phyloP scores from a whole-genome alignment of 2,329 filamentous ascomycete species.

The Aureobasidium sp. region DNA sequence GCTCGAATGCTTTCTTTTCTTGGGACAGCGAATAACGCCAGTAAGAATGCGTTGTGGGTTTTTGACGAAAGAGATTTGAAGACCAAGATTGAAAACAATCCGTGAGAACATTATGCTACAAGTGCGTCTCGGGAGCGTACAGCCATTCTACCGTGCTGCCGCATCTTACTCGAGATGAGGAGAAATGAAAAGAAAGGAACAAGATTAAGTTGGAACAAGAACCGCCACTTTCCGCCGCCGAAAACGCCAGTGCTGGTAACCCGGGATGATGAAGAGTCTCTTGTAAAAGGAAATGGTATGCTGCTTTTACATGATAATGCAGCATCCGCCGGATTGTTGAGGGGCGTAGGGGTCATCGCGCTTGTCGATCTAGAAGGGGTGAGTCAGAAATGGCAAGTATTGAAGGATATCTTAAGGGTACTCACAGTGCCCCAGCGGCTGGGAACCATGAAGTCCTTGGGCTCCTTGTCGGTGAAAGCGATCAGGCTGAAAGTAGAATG shows the following conservation, averaged over 20 bases:
- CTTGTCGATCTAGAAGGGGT: constrained; percentile 62
- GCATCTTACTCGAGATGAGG: background rate
- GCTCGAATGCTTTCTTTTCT: background rate
- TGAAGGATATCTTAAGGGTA: background rate
- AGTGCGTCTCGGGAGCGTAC: background rate
- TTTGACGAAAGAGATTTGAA: background rate
- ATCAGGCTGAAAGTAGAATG: constrained; percentile 62
- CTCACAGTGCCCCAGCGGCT: constrained; percentile 83
- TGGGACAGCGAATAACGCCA: background rate
- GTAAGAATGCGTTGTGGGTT: background rate
- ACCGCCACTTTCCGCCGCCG: constrained; percentile 10
- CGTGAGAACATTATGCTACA: constrained; percentile 15
- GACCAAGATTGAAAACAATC: constrained; percentile 4
- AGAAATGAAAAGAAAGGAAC: background rate
- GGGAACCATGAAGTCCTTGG: constrained; percentile 97
- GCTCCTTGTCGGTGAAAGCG: constrained; percentile 89
- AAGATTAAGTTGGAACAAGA: constrained; percentile 13
- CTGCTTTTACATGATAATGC: constrained; percentile 73
- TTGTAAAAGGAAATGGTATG: background rate
- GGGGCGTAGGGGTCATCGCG: constrained; percentile 97
- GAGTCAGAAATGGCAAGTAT: constrained; percentile 14
- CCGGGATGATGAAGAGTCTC: constrained; percentile 10
- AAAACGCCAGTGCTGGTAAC: constrained; percentile 18
- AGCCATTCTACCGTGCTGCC: constrained; percentile 9
- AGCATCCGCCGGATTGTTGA: constrained; percentile 88